Conservation (phyloP, 164 flowering plant genomes). For the Chimonanthus salicifolius region DNA sequence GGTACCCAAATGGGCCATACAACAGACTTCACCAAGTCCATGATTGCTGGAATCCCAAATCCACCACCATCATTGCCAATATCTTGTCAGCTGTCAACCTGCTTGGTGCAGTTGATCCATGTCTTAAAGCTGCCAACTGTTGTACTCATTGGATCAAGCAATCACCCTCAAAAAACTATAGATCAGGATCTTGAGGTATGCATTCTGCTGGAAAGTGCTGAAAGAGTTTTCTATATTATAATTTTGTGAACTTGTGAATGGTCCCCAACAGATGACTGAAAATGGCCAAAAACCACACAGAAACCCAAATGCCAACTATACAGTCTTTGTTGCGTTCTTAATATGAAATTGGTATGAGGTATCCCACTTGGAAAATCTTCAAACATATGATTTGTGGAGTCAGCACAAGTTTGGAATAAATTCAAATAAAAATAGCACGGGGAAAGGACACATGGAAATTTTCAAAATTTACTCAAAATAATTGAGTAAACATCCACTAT, state of each 20-base stretch:
- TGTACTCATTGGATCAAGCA: constrained; percentile 50
- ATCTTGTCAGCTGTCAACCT: constrained; percentile 55
- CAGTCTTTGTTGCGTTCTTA: too few species aligned
- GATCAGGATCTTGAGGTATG: constrained; percentile 51
- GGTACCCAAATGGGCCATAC: constrained; percentile 48
- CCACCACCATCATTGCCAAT: constrained; percentile 45
- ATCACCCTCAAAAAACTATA: constrained; percentile 17
- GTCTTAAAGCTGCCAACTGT: constrained; percentile 45
- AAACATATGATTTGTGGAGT: too few species aligned
- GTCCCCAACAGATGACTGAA: not conserved
- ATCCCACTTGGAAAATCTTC: too few species aligned
- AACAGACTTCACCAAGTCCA: constrained; percentile 30
- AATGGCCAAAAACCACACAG: not conserved
- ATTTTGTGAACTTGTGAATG: not conserved
- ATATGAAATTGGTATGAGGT: too few species aligned
- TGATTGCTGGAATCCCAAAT: constrained; percentile 32
- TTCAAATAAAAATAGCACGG: too few species aligned
- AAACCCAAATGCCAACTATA: too few species aligned
- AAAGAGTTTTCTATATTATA: not conserved
- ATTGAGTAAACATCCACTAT: too few species aligned
- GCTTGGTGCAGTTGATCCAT: constrained; percentile 48
- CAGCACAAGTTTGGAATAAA: too few species aligned
- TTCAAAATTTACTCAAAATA: too few species aligned
- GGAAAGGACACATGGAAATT: too few species aligned
- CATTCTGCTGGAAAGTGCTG: not conserved